Base-by-base conservation (phyloP, 768 basidiomycete genomes). In the Lepiota brunneoincarnata region DNA sequence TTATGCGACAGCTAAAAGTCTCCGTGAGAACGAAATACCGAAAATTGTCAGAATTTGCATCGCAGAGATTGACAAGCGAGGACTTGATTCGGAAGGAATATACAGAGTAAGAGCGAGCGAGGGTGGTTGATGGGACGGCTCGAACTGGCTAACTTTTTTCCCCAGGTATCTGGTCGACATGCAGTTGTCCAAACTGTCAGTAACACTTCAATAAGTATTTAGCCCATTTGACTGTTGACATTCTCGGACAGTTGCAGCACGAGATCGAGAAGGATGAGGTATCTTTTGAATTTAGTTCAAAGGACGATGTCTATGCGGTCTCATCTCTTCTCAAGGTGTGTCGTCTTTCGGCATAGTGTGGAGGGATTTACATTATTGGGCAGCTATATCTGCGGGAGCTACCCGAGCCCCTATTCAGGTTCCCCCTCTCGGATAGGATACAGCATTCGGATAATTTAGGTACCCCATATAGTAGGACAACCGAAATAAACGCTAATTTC, bases 391-490 rank as follows among this genome's bases (percentile, higher is more conserved):
- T 96, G 20, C 84, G 94, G 49, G 90, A 91, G 63, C 72, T 97
- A 14, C 92, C 93, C 1, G 94, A 97, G 63, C 91, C 94, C 3
- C 76, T 97, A 17, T 96, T 97, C 73, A 86, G 73, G 63, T 89
- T 88, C 63, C 76, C 89, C 9, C 70, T 92, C 15, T 80, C 85
- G 56, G 94, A 97, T 61, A 83, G 94, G 18, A 74, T 89, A 23
- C 88, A 92, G 59, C 84, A 93, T 63, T 84, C 86, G 0, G 88
- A 91, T 59, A 83, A 86, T 59, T 70, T 85, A 67, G 87, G 93
- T 91, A 59, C 35, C 72, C 62, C 18, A 20, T 53, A 39, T 21
- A 39, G n/a, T 39, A 35, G 12, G 48, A 20, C 21, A 14, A 41
- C 24, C 17, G 23, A 34, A 21, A 18, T 36, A 21, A 54, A 17